Conservation (phyloP, 2,329 filamentous ascomycete species). For the Colletotrichum spinosum region DNA sequence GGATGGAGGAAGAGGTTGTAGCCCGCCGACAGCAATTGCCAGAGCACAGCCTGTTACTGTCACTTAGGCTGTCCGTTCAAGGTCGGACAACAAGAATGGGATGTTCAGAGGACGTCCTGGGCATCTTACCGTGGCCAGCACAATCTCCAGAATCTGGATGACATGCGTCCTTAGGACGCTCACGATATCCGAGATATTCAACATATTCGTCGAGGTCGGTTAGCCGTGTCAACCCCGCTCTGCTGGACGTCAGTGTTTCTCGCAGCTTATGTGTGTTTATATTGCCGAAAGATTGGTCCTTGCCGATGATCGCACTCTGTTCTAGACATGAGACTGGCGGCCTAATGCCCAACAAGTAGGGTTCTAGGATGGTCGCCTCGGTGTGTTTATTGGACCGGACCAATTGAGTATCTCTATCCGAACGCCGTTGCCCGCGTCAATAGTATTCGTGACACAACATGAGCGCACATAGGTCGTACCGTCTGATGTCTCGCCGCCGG, state of each 20-base stretch:
- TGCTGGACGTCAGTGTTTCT: neutral
- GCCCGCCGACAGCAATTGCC: conserved; percentile 22
- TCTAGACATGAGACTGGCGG: neutral
- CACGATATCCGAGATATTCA: neutral
- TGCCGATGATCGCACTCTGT: no score
- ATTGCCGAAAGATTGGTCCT: no score
- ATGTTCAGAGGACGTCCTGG: neutral
- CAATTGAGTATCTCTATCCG: neutral
- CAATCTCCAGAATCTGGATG: conserved; percentile 7
- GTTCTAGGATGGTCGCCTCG: conserved; percentile 5
- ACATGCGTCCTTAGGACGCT: neutral
- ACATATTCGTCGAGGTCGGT: no score
- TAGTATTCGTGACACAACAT: conserved; percentile 3
- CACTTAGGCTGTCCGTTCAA: no score
- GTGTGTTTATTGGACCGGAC: conserved; percentile 4
- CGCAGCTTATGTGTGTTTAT: no score
- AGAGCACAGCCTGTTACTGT: conserved; percentile 12
- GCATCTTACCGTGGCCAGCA: conserved; percentile 4
- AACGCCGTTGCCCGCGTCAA: no score
- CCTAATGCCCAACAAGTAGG: neutral
- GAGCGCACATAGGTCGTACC: no score
- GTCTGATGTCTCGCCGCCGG: no score
- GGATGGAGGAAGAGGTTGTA: conserved; percentile 51
- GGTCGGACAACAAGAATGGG: neutral
- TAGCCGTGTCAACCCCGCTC: neutral